Evolutionary conservation across 768 basidiomycete genomes (phyloP), one percentile per base, ranked within the genome.

Genomic region (Lenzites betulinus): DNA sequence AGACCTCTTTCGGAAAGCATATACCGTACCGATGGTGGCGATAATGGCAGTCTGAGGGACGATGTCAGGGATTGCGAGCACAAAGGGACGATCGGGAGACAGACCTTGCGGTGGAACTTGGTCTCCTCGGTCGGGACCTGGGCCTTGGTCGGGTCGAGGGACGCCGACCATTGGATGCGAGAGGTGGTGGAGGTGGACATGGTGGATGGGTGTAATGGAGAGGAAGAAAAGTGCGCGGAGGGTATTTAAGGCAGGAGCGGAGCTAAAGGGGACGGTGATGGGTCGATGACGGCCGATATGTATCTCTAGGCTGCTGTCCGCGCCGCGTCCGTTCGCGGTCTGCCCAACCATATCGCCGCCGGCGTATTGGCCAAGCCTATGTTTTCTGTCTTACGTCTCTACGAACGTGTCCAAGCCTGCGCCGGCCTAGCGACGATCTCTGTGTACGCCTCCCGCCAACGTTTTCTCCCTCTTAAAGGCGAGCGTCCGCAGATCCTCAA

Each of bases 81-180:
- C 47, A 56, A 7, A 42, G 49, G 82, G 66, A 28, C 60, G 60
- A 55, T 62, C 61, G 25, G 28, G 11, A 20, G 18, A 54, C 57
- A 48, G 62, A 95, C 95, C 87, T 98, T 99, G 78, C 96, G 90
- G 67, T 88, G 77, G 74, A 79, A 93, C 79, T 93, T 95, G 70
- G 91, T 93, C 57, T 86, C 82, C 60, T 92, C 85, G 5, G 85
- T 89, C 60, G 89, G 85, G 39, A 83, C 81, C 44, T 88, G 84
- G 46, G 86, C 87, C 63, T 85, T 82, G 55, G 85, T 77, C 48
- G 93, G 88, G 76, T 81, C 87, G 71, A 98, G 81, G 63, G 83
- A 84, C 49, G 95, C 87, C 70, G 89, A 88, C 96, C 96, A 98
- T 76, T 94, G 90, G 74, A 98, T 86, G 74, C 95, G 93, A 65